A percentile compares a stretch with the other conserved stretches of the same genome.
Conservation (phyloP, 108 stramenopile species). For the Stephanodiscus minutulus region DNA sequence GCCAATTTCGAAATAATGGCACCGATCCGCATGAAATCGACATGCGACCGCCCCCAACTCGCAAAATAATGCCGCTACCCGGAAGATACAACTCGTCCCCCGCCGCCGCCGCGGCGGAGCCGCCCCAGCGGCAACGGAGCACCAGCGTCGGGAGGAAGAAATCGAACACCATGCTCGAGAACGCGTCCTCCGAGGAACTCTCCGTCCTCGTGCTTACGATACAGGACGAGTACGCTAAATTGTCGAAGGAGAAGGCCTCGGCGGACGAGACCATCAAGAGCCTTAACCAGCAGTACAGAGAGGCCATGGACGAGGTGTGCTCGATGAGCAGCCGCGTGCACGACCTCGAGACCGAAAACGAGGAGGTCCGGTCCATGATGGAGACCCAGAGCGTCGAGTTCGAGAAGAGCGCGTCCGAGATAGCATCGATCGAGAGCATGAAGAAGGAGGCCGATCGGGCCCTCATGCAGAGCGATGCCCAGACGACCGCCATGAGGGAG, state of each 20-base stretch:
- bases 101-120: neutral
- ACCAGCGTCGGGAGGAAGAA: conserved; percentile 8
- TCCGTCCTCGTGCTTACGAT: conserved; percentile 53
- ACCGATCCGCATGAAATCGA: neutral
- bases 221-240: conserved; percentile 50
- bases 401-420: conserved; percentile 46
- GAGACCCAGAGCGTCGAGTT: conserved; percentile 42
- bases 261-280: conserved; percentile 34
- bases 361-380: conserved; percentile 48
- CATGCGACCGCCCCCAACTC: neutral
- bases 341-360: conserved; percentile 40
- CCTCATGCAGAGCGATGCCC: conserved; percentile 14
- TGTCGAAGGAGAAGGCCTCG: conserved; percentile 44
- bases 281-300: conserved; percentile 41
- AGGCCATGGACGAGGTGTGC: conserved; percentile 48
- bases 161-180: conserved; percentile 35
- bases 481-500: conserved; percentile 30
- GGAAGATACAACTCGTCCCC: conserved; percentile 5
- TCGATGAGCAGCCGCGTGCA: conserved; percentile 29
- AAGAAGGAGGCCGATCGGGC: conserved; percentile 26
- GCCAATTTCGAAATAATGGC: neutral
- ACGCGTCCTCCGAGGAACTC: conserved; percentile 48
- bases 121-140: neutral
- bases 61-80: conserved; percentile 6
- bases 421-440: conserved; percentile 34